Conservation (phyloP, 1,284 basidiomycete genomes). For the Bjerkandera adusta region DNA sequence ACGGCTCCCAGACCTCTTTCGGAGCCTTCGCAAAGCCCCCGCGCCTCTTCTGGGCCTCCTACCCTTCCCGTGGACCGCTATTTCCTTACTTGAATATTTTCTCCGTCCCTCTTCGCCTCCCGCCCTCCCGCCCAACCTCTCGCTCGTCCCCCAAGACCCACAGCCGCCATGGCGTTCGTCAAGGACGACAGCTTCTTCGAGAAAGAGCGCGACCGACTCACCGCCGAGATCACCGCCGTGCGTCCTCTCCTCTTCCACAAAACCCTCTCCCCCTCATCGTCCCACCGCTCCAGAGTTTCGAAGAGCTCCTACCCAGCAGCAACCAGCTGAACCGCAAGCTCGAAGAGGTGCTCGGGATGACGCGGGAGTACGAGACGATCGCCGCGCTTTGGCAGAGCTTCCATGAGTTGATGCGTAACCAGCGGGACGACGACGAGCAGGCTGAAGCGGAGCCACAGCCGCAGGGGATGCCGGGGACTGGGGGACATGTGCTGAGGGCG, state of each 20-base stretch:
- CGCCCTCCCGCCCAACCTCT: too few species aligned
- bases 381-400: slow-evolving; percentile 86
- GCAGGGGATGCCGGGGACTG: slow-evolving; percentile 61
- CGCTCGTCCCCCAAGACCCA: too few species aligned
- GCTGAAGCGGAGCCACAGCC: slow-evolving; percentile 29
- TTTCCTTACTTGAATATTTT: too few species aligned
- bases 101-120: too few species aligned
- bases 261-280: not conserved
- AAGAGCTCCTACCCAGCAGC: slow-evolving; percentile 81
- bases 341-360: slow-evolving; percentile 90
- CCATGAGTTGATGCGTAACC: slow-evolving; percentile 71
- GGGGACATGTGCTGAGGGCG: slow-evolving; percentile 62
- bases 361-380: slow-evolving; percentile 90
- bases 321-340: slow-evolving; percentile 91
- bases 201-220: slow-evolving; percentile 70
- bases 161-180: slow-evolving; percentile 12
- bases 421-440: slow-evolving; percentile 34
- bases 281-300: slow-evolving; percentile 70
- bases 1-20: too few species aligned
- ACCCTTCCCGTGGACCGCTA: too few species aligned
- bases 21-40: too few species aligned
- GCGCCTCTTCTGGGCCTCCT: too few species aligned
- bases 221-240: slow-evolving; percentile 72
- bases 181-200: slow-evolving; percentile 69
- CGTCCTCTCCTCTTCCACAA: slow-evolving; percentile 24